Conservation (phyloP, 768 basidiomycete genomes). For the Obba rivulosa region DNA sequence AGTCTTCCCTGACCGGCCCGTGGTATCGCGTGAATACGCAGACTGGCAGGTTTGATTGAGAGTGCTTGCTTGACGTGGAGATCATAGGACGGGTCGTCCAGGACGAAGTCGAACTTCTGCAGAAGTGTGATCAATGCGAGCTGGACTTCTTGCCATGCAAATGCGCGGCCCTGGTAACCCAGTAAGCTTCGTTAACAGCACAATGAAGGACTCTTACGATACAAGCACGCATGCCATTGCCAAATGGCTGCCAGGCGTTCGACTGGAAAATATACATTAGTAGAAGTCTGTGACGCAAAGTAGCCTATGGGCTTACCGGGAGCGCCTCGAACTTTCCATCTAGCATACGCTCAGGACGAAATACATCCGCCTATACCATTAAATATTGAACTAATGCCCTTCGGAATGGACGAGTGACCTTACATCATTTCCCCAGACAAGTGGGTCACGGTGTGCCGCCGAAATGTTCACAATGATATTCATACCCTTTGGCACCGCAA, state of each 20-base stretch:
- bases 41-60: conserved; percentile 41
- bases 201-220: conserved; percentile 10
- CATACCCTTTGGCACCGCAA: conserved; percentile 29
- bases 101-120: conserved; percentile 41
- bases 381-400: too few species aligned
- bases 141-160: conserved; percentile 43
- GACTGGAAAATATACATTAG: conserved; percentile 20
- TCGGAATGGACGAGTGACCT: too few species aligned
- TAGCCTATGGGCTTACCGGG: conserved; percentile 23
- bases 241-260: conserved; percentile 38
- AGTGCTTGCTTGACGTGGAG: conserved; percentile 39
- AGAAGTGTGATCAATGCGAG: conserved; percentile 31
- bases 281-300: background rate
- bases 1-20: conserved; percentile 21
- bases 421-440: conserved; percentile 44
- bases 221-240: conserved; percentile 20
- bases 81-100: conserved; percentile 38
- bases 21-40: conserved; percentile 35
- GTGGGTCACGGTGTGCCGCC: conserved; percentile 33
- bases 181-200: background rate
- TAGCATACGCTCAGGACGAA: conserved; percentile 43
- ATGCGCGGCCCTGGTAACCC: conserved; percentile 29
- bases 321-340: conserved; percentile 43
- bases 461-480: conserved; percentile 25
- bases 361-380: conserved; percentile 29